A percentile compares a stretch with the other conserved stretches of the same genome.
phyloP scores from a whole-genome alignment of 768 basidiomycete species.

The Rhodotorula babjevae region DNA sequence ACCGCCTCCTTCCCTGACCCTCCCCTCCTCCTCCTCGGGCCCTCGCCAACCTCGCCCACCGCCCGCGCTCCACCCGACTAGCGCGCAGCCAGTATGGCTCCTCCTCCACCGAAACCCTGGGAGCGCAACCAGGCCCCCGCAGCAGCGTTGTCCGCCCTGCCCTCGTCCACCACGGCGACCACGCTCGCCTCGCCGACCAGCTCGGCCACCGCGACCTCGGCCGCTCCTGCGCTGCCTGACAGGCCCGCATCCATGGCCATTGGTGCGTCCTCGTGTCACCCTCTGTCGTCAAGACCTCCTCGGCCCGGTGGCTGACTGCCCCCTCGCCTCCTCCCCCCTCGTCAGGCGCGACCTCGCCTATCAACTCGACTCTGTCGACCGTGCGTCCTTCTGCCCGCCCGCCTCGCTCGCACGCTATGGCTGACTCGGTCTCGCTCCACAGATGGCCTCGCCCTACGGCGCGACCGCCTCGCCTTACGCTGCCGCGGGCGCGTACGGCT shows the following conservation, averaged over 20 bases:
- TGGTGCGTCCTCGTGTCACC: background rate
- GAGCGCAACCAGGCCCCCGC: constrained; percentile 53
- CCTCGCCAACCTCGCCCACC: background rate
- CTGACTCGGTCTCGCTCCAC: background rate
- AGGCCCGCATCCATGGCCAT: constrained; percentile 57
- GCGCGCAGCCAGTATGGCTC: constrained; percentile 56
- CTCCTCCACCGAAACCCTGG: constrained; percentile 81
- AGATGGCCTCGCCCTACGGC: background rate
- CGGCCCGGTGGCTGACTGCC: background rate
- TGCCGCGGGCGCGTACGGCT: constrained; percentile 43
- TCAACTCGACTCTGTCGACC: no score
- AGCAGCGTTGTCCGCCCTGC: constrained; percentile 44
- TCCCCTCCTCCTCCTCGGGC: background rate
- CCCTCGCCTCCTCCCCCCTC: constrained; percentile 17
- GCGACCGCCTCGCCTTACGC: constrained; percentile 18
- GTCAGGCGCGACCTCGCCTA: no score
- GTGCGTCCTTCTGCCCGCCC: no score
- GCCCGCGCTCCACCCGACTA: background rate
- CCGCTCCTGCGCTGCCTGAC: constrained; percentile 56
- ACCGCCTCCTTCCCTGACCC: background rate
- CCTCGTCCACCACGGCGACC: constrained; percentile 41
- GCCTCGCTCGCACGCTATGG: no score
- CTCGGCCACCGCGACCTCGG: constrained; percentile 30
- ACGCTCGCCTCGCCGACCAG: constrained; percentile 35
- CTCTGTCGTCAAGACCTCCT: no score